These are phyloP conservation scores for Jatropha podagrica DNA, from an alignment of 441 rosid genomes.

Conservation along the genomic window DNA sequence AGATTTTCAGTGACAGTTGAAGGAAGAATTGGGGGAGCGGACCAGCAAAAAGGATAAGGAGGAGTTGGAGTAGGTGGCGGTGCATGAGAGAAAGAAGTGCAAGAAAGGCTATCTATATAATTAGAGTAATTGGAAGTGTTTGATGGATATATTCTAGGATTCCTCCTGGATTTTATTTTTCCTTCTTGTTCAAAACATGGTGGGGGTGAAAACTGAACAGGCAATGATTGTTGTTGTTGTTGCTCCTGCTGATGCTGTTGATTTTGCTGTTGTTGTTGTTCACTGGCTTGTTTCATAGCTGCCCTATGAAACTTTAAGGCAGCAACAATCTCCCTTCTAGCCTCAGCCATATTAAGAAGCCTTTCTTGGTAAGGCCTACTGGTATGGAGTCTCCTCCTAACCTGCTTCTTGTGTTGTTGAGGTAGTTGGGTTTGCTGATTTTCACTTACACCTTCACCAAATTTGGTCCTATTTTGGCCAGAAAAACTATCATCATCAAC, in stretches of 20 bases:
- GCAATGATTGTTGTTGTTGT: conserved; percentile 17
- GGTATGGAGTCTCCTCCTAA: conserved; percentile 91
- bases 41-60: conserved; percentile 44
- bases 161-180: conserved; percentile 46
- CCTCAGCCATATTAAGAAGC: conserved; percentile 98
- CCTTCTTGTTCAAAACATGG: conserved; percentile 44
- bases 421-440: conserved; percentile 41
- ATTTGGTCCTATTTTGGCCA: conserved; percentile 34
- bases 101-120: conserved; percentile 33
- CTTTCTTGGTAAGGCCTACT: conserved; percentile 94
- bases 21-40: conserved; percentile 41
- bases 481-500: conserved; percentile 31
- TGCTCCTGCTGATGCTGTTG: conserved; percentile 22
- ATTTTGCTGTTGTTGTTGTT: conserved; percentile 24
- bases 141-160: conserved; percentile 48
- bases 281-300: conserved; percentile 80
- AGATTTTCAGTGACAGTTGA: conserved; percentile 42
- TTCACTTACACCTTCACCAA: conserved; percentile 38
- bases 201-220: conserved; percentile 29
- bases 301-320: conserved; percentile 93
- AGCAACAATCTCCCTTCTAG: conserved; percentile 93
- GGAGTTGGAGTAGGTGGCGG: conserved; percentile 30
- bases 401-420: conserved; percentile 83
- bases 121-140: conserved; percentile 31
- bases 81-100: conserved; percentile 33